Conservation (phyloP, 2,329 filamentous ascomycete genomes). For the Nakataea oryzae region DNA sequence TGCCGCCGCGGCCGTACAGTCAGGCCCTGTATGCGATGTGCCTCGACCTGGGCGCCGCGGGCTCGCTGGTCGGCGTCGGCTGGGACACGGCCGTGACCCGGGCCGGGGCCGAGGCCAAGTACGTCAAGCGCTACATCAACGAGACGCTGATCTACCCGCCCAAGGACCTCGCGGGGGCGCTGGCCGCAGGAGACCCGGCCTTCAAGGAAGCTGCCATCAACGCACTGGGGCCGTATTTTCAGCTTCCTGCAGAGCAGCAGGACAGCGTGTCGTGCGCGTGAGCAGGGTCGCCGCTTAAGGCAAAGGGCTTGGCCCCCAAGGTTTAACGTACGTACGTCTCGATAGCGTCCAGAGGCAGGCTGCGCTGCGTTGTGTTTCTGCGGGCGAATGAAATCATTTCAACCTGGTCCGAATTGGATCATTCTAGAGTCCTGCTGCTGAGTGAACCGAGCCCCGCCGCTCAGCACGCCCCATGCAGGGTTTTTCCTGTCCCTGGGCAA, state of each 20-base stretch:
- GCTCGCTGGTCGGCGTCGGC: constrained; percentile 16
- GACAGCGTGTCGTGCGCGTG: not conserved
- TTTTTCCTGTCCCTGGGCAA: not conserved
- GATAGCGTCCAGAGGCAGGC: not conserved
- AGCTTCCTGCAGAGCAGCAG: not conserved
- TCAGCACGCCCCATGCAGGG: not conserved
- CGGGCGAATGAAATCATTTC: not conserved
- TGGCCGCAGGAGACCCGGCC: not conserved
- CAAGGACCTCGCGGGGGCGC: not conserved
- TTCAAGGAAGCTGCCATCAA: not conserved
- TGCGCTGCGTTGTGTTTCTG: not conserved
- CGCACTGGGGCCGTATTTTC: not conserved
- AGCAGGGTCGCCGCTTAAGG: not conserved
- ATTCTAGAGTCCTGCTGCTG: no score
- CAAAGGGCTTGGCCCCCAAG: not conserved
- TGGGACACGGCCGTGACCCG: constrained; percentile 14
- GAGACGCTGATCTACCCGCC: not conserved
- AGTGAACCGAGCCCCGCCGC: no score
- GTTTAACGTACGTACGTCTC: not conserved
- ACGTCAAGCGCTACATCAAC: not conserved
- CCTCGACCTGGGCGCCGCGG: constrained; percentile 24
- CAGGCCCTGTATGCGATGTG: constrained; percentile 21
- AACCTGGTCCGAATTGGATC: no score
- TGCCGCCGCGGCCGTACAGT: constrained; percentile 13
- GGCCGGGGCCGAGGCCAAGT: not conserved